Conservation (phyloP, 768 basidiomycete species). For the Hericium alpestre region DNA sequence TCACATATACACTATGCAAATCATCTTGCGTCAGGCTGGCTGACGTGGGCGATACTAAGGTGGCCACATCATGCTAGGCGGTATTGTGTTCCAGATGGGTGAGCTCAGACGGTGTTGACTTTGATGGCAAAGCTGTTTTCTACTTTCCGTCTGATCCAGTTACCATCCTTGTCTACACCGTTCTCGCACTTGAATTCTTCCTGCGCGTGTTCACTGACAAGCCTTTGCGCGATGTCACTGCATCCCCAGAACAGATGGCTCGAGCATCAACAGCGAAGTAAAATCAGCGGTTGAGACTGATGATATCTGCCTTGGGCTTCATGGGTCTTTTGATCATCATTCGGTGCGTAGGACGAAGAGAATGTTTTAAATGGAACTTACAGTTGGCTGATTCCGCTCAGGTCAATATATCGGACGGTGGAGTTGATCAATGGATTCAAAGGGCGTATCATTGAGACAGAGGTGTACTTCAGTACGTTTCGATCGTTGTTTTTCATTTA, state of each 20-base stretch:
- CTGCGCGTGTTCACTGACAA: background rate
- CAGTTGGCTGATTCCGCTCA: background rate
- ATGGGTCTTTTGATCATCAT: conserved; percentile 9
- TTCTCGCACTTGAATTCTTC: conserved; percentile 7
- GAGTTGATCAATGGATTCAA: conserved; percentile 8
- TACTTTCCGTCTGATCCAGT: background rate
- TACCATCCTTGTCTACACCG: conserved; percentile 5
- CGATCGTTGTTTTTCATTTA: too few relatives aligned
- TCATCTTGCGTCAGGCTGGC: background rate
- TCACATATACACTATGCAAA: background rate
- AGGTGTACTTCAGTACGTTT: conserved; percentile 7
- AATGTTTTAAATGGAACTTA: background rate
- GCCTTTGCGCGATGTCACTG: background rate
- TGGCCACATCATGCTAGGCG: conserved; percentile 6
- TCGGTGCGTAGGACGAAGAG: background rate
- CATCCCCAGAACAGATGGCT: background rate
- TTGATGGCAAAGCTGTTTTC: too few relatives aligned
- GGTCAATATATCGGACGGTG: conserved; percentile 6
- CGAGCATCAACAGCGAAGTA: background rate
- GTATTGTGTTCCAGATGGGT: conserved; percentile 11
- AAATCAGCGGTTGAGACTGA: background rate
- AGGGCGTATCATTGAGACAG: conserved; percentile 5
- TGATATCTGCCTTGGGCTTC: conserved; percentile 4
- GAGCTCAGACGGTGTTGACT: background rate
- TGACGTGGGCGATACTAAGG: background rate